Evolutionary conservation across 345 rosid species (phyloP).

Genomic region (Heritiera littoralis): DNA sequence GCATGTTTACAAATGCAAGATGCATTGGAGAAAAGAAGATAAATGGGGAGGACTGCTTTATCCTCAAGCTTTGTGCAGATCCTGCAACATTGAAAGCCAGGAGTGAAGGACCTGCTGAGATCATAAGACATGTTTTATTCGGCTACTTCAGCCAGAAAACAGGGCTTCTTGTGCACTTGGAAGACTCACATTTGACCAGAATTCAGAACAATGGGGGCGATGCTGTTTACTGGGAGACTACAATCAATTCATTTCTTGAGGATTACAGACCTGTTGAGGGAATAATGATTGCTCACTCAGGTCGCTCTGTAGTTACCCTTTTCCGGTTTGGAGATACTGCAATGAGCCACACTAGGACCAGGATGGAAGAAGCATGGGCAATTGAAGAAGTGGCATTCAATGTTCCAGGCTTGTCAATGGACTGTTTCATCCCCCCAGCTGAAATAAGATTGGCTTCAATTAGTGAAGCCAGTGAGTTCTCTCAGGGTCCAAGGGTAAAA

Average conservation of each 20-base stretch:
- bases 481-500: constrained; percentile 52
- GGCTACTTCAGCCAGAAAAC: constrained; percentile 90
- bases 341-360: constrained; percentile 73
- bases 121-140: constrained; percentile 70
- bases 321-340: constrained; percentile 77
- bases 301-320: constrained; percentile 74
- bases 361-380: constrained; percentile 82
- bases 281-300: constrained; percentile 84
- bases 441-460: constrained; percentile 55
- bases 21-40: constrained; percentile 77
- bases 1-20: constrained; percentile 64
- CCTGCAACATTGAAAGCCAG: constrained; percentile 70
- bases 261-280: constrained; percentile 80
- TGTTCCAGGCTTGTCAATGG: constrained; percentile 68
- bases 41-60: constrained; percentile 76
- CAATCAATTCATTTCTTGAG: constrained; percentile 72
- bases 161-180: constrained; percentile 68
- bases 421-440: constrained; percentile 83
- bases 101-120: constrained; percentile 89
- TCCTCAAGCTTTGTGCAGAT: constrained; percentile 76
- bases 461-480: constrained; percentile 49
- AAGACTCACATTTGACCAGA: constrained; percentile 76
- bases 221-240: constrained; percentile 81
- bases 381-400: constrained; percentile 86
- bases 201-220: constrained; percentile 72